A percentile compares a stretch with the other conserved stretches of the same genome.
These are phyloP conservation scores for Capsella rubella DNA, from an alignment of 441 rosid genomes.

Conservation along the genomic window DNA sequence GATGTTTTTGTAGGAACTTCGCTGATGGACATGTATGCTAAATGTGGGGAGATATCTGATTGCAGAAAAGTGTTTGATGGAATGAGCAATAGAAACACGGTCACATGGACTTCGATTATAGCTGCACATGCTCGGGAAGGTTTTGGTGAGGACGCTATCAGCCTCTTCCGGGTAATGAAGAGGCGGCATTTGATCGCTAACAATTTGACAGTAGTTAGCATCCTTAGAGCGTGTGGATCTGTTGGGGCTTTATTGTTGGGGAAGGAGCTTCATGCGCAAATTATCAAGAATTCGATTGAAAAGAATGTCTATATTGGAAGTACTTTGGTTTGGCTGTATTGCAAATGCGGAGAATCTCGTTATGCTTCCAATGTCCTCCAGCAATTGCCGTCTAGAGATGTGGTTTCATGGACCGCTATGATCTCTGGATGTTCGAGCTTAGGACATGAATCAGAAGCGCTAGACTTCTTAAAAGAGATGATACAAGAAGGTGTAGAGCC, in stretches of 20 bases:
- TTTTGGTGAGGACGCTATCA: conserved; percentile 73
- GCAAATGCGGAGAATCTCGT: conserved; percentile 70
- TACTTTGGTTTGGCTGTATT: conserved; percentile 87
- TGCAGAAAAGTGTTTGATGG: conserved; percentile 68
- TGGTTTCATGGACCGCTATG: conserved; percentile 91
- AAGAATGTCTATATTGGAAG: conserved; percentile 68
- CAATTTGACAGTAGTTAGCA: conserved; percentile 73
- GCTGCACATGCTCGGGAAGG: conserved; percentile 82
- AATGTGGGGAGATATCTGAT: conserved; percentile 74
- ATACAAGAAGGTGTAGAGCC: conserved; percentile 89
- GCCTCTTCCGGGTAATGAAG: conserved; percentile 75
- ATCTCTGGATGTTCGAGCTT: conserved; percentile 79
- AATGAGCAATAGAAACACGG: conserved; percentile 72
- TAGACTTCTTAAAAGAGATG: conserved; percentile 79
- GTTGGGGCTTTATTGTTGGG: conserved; percentile 63
- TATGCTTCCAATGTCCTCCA: conserved; percentile 69
- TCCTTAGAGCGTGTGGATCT: conserved; percentile 83
- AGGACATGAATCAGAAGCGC: conserved; percentile 78
- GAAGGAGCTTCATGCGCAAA: conserved; percentile 79
- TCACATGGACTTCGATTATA: conserved; percentile 86
- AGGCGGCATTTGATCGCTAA: conserved; percentile 64
- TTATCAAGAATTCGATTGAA: conserved; percentile 59
- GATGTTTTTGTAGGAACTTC: conserved; percentile 75
- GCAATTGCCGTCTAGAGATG: conserved; percentile 75
- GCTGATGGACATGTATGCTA: conserved; percentile 87